These are phyloP conservation scores for Trypanosoma theileri DNA, from an alignment of 208 protist species.

Conservation along the genomic window DNA sequence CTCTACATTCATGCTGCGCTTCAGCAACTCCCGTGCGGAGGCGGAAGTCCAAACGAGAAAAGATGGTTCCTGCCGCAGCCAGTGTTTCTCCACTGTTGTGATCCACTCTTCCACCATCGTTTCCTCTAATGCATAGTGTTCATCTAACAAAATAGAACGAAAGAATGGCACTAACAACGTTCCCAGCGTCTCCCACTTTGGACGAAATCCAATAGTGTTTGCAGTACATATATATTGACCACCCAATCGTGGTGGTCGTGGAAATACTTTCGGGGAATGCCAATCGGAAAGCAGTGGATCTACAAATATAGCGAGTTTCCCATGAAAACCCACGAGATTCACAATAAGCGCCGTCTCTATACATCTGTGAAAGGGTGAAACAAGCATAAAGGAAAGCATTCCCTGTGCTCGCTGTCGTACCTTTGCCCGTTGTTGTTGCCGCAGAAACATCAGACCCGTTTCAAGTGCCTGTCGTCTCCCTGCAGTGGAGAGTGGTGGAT, in stretches of 20 bases:
- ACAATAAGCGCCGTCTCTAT: conserved; percentile 78
- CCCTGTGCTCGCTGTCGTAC: conserved; percentile 64
- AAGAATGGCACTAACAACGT: conserved; percentile 53
- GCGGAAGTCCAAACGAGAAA: conserved; percentile 26
- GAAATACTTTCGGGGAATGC: conserved; percentile 75
- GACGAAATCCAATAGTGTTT: conserved; percentile 25
- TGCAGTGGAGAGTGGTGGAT: conserved; percentile 77
- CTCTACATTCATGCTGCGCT: too few species aligned
- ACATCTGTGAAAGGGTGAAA: conserved; percentile 84
- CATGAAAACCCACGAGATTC: conserved; percentile 77
- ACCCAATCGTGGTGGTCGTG: conserved; percentile 49
- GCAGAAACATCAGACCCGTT: conserved; percentile 64
- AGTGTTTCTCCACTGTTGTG: conserved; percentile 14
- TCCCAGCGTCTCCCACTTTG: conserved; percentile 48
- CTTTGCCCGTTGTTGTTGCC: conserved; percentile 42
- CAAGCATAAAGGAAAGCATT: conserved; percentile 59
- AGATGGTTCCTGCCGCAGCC: background rate
- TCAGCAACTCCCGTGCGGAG: conserved; percentile 6
- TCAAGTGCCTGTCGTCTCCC: conserved; percentile 80
- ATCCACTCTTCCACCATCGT: conserved; percentile 23
- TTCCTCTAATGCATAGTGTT: conserved; percentile 8
- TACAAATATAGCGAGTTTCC: conserved; percentile 69
- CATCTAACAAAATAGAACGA: conserved; percentile 31
- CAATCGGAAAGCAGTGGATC: conserved; percentile 79
- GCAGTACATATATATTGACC: conserved; percentile 41